Percentiles rank a stretch among this genome's conserved stretches.
These are phyloP conservation scores for Oleoguttula mirabilis DNA, from an alignment of 495 filamentous ascomycete species.

Conservation along the genomic window DNA sequence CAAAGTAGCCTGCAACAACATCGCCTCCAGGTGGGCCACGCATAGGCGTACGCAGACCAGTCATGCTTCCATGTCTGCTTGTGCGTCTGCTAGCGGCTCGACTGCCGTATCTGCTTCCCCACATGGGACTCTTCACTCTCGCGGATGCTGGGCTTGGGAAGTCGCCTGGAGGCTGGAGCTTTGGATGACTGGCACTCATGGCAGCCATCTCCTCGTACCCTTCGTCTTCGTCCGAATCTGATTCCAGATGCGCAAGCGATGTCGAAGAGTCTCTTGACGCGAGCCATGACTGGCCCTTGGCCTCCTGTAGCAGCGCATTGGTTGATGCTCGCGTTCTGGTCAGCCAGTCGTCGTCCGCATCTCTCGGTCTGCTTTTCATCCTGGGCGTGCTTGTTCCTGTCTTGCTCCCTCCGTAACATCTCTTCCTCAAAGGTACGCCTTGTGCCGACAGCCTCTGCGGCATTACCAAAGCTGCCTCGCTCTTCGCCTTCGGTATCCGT, in stretches of 20 bases:
- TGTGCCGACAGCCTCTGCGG: neutral
- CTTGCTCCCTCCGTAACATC: slow-evolving; percentile 11
- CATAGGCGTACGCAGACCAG: slow-evolving; percentile 20
- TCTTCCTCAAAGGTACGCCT: slow-evolving; percentile 1
- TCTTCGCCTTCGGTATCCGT: slow-evolving; percentile 28
- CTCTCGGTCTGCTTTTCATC: neutral
- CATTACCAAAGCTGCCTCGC: slow-evolving; percentile 22
- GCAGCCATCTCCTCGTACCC: slow-evolving; percentile 18
- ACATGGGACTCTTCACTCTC: slow-evolving; percentile 15
- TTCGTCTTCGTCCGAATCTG: slow-evolving; percentile 21
- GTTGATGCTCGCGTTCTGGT: slow-evolving; percentile 28
- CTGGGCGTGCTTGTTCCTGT: slow-evolving; percentile 12
- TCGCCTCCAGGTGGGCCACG: slow-evolving; percentile 1
- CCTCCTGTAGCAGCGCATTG: slow-evolving; percentile 25
- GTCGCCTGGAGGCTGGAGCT: slow-evolving; percentile 11
- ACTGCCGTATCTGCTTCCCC: slow-evolving; percentile 22
- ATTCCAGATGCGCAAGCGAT: slow-evolving; percentile 18
- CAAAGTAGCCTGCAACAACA: slow-evolving; percentile 4
- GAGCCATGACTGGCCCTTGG: slow-evolving; percentile 32
- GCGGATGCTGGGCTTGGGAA: slow-evolving; percentile 7
- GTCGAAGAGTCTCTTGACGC: slow-evolving; percentile 27
- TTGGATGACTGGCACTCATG: slow-evolving; percentile 1
- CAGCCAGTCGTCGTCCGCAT: slow-evolving; percentile 27
- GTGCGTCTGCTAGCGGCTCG: slow-evolving; percentile 23
- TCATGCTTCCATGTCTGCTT: slow-evolving; percentile 23